Evolutionary conservation across 192 early-diverging fungal genomes (phyloP).

Genomic region (Gonapodya prolifera): DNA sequence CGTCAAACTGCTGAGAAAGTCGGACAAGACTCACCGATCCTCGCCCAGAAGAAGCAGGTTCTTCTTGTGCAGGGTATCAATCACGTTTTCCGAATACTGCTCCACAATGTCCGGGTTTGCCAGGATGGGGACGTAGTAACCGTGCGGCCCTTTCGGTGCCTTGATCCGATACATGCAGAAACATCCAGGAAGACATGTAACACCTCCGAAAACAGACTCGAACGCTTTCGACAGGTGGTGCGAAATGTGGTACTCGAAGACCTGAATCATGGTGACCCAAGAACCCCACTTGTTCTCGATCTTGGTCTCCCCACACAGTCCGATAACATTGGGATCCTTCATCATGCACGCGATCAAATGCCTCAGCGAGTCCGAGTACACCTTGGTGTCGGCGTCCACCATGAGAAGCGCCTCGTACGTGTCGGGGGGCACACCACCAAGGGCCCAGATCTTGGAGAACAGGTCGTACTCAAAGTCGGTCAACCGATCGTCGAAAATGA

Average conservation of each 20-base stretch:
- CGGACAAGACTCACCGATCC: conserved; percentile 89
- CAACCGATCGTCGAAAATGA: conserved; percentile 80
- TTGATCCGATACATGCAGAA: conserved; percentile 83
- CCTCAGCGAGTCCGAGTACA: conserved; percentile 59
- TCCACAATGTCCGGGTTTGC: conserved; percentile 67
- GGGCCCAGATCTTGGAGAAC: conserved; percentile 61
- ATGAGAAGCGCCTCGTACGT: conserved; percentile 67
- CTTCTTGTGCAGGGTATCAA: conserved; percentile 66
- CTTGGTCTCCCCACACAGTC: conserved; percentile 70
- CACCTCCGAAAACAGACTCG: conserved; percentile 74
- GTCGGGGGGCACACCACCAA: conserved; percentile 58
- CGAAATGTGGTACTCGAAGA: conserved; percentile 79
- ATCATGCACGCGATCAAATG: conserved; percentile 60
- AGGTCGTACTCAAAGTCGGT: conserved; percentile 69
- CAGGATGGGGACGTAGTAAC: conserved; percentile 69
- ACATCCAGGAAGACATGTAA: conserved; percentile 72
- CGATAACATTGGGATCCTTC: conserved; percentile 57
- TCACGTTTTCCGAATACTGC: conserved; percentile 39
- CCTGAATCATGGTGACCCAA: conserved; percentile 65
- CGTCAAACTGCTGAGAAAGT: neutral
- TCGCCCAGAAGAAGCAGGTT: no score
- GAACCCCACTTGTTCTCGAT: conserved; percentile 67
- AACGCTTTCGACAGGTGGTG: conserved; percentile 74
- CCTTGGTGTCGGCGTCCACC: conserved; percentile 78
- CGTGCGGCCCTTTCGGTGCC: conserved; percentile 43